phyloP scores from a whole-genome alignment of 495 filamentous ascomycete species.

The Cenococcum geophilum region DNA sequence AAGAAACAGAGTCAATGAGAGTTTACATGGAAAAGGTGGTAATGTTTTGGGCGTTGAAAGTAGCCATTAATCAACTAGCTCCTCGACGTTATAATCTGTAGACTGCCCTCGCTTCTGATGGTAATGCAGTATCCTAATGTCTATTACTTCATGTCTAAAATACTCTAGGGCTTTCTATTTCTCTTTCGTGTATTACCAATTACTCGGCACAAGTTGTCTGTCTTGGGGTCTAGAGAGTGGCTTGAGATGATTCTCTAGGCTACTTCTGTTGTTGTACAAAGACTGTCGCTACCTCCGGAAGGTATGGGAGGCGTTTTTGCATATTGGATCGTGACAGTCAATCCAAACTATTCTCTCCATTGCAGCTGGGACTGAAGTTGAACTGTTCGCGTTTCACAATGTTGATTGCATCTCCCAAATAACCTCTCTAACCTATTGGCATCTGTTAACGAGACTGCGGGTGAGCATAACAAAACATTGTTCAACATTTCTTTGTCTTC shows the following conservation, averaged over 20 bases:
- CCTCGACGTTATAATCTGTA: neutral
- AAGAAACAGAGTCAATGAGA: conserved; percentile 39
- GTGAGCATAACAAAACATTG: neutral
- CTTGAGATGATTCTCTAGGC: neutral
- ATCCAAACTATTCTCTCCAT: neutral
- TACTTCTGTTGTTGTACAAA: neutral
- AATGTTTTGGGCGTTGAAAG: conserved; percentile 33
- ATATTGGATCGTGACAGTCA: neutral
- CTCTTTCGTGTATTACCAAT: neutral
- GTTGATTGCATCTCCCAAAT: neutral
- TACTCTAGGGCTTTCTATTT: neutral
- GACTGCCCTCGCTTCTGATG: neutral
- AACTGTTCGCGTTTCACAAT: neutral
- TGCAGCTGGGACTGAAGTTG: too few species aligned
- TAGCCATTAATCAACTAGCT: conserved; percentile 2
- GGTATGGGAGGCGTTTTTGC: neutral
- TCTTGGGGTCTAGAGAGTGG: neutral
- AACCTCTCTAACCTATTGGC: neutral
- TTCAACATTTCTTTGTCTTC: neutral
- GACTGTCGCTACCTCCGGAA: neutral
- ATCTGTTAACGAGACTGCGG: neutral
- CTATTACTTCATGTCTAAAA: conserved; percentile 2
- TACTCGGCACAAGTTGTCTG: neutral
- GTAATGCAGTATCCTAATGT: neutral
- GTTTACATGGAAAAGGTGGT: conserved; percentile 35